Conservation (phyloP, 768 basidiomycete species). For the Megacollybia marginata region DNA sequence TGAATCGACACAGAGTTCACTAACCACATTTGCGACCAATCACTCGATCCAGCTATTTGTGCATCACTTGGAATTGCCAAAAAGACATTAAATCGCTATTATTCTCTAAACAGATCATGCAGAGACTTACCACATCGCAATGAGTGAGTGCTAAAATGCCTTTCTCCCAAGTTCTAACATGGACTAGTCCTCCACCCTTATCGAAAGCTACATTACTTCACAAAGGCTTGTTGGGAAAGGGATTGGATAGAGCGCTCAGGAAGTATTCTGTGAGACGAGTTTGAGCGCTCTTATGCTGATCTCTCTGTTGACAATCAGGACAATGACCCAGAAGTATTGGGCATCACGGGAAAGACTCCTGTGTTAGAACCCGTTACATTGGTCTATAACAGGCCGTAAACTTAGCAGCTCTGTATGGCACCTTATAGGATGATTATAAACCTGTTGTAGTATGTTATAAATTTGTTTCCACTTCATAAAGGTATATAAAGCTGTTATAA, state of each 20-base stretch:
- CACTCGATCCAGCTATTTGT: not conserved
- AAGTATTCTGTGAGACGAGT: conserved; percentile 14
- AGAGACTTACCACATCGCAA: conserved; percentile 14
- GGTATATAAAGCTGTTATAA: too few relatives aligned
- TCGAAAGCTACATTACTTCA: conserved; percentile 23
- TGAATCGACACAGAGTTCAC: not conserved
- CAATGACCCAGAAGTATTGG: conserved; percentile 15
- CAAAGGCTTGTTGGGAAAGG: conserved; percentile 11
- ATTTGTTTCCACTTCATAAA: too few relatives aligned
- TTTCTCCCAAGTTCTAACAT: not conserved
- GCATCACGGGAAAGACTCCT: too few relatives aligned
- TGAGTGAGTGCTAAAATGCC: conserved; percentile 12
- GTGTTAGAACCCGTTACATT: too few relatives aligned
- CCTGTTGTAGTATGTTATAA: too few relatives aligned
- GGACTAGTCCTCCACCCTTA: conserved; percentile 20
- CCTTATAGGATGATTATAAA: too few relatives aligned
- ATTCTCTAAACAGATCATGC: conserved; percentile 12
- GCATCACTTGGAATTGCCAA: conserved; percentile 10
- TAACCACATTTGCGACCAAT: not conserved
- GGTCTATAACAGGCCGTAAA: too few relatives aligned
- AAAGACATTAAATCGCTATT: conserved; percentile 17
- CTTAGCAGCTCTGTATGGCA: too few relatives aligned
- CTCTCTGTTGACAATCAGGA: too few relatives aligned
- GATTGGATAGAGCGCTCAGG: conserved; percentile 15
- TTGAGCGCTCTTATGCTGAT: conserved; percentile 3